Conservation (phyloP, 78 protist species). For the Emiliania huxleyi region DNA sequence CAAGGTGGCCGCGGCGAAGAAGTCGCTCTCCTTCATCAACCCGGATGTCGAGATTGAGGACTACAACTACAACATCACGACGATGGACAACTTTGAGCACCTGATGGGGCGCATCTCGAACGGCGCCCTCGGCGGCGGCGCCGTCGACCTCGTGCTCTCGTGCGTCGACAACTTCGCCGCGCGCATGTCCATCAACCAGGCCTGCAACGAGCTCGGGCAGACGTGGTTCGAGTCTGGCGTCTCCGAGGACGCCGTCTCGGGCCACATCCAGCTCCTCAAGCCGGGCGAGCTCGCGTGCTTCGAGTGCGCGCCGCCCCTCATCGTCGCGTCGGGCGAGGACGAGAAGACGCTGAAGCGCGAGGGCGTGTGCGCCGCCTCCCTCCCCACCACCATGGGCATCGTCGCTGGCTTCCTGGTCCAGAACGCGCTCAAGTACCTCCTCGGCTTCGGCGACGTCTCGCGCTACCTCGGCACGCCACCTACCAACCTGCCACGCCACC, state of each 20-base stretch:
- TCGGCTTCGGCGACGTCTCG: slow-evolving; percentile 83
- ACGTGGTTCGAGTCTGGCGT: slow-evolving; percentile 98
- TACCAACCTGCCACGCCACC: no score
- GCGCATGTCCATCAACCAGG: slow-evolving; percentile 74
- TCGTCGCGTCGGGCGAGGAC: slow-evolving; percentile 86
- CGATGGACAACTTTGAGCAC: slow-evolving; percentile 77
- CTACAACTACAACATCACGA: slow-evolving; percentile 82
- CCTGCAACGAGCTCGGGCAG: slow-evolving; percentile 67
- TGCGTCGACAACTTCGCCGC: slow-evolving; percentile 97
- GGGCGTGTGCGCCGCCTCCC: slow-evolving; percentile 92
- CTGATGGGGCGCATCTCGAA: slow-evolving; percentile 58
- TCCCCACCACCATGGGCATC: slow-evolving; percentile 96
- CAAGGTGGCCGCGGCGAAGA: slow-evolving; percentile 63
- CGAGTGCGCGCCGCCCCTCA: slow-evolving; percentile 86
- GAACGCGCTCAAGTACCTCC: slow-evolving; percentile 84
- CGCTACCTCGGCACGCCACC: slow-evolving; percentile 83
- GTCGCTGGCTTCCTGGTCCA: slow-evolving; percentile 90
- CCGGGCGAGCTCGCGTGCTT: slow-evolving; percentile 59
- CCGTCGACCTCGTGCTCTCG: slow-evolving; percentile 83
- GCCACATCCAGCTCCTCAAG: slow-evolving; percentile 88
- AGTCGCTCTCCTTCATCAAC: slow-evolving; percentile 84
- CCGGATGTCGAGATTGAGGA: slow-evolving; percentile 88
- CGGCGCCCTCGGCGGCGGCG: slow-evolving; percentile 58
- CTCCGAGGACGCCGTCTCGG: slow-evolving; percentile 94
- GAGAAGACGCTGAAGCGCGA: slow-evolving; percentile 74